Evolutionary conservation across 352 stramenopile species (phyloP).

Genomic region (Thraustochytrium striatum): DNA sequence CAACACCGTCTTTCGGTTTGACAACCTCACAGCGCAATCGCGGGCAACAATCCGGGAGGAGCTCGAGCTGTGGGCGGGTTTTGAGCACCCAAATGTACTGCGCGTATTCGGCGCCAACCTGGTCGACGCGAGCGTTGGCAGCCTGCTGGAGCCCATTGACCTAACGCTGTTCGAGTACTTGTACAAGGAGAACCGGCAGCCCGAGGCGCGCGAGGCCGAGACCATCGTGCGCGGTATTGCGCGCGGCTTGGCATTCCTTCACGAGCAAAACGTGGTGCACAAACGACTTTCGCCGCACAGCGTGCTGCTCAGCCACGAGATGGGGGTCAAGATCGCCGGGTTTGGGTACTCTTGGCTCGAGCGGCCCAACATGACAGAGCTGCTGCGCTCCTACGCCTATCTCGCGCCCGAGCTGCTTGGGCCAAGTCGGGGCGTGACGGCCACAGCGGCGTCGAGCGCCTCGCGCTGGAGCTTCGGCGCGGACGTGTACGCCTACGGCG

Average conservation of each 20-base stretch:
- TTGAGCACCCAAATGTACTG: conserved; percentile 29
- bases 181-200: conserved; percentile 9
- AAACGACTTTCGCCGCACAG: conserved; percentile 15
- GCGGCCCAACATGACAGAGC: background rate
- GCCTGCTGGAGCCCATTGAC: conserved; percentile 6
- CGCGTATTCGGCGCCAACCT: background rate
- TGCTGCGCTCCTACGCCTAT: conserved; percentile 17
- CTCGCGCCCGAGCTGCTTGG: conserved; percentile 15
- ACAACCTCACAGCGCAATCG: background rate
- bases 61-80: background rate
- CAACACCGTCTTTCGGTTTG: background rate
- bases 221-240: conserved; percentile 16
- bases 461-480: background rate
- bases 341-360: conserved; percentile 44
- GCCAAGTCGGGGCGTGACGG: no score
- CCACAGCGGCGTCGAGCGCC: no score
- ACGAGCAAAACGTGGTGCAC: conserved; percentile 29
- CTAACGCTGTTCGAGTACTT: conserved; percentile 34
- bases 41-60: conserved; percentile 3
- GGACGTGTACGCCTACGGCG: conserved; percentile 17
- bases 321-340: conserved; percentile 1
- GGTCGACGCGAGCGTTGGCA: background rate
- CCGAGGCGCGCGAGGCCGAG: background rate
- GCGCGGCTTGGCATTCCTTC: conserved; percentile 3
- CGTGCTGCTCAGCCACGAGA: conserved; percentile 29